Base-by-base conservation (phyloP, 208 protist genomes). In the Acanthamoeba healyi region DNA sequence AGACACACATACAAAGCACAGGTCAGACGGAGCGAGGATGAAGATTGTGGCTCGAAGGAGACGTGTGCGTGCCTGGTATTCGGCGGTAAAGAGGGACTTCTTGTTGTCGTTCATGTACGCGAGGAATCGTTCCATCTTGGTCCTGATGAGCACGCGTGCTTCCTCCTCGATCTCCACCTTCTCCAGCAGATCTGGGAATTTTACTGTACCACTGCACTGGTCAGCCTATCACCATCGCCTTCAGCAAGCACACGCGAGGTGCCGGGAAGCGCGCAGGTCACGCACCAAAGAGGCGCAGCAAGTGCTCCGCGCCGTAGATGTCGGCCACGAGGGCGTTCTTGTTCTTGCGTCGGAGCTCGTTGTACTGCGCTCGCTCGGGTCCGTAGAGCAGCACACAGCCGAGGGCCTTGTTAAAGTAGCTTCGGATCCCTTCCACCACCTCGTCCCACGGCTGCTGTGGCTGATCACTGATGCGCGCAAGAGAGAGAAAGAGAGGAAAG, bases 161-260 rank as follows among this genome's bases (percentile, higher is more conserved):
- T 86, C 77, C 5, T 86, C 77, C 34, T 86, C 77, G 44, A 86
- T 86, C 7, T 86, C 77, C 2, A 58, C 77, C 46, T 86, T 86
- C 38, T 86, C 77, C 34, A 86, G 44, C 77, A 86, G n/a, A 42
- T 86, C 77, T 58, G 77, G 77, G 2, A 86, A 86, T 36, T 86
- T 86, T 10, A 86, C 77, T 86, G 77, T 24, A 61, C 19, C 54
- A 58, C 51, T 19, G 46, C 32, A 38, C 9, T 6, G 9, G 1
- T 1, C 61, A 36, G 14, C 32, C 61, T 3, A 70, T 17, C 51
- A 58, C 29, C 61, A 72, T 0, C 61, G 22, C 12, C 22, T 32
- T 12, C 26, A 65, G n/a, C n/a, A 65, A 32, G n/a, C n/a, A n/a
- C n/a, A n/a, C n/a, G n/a, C n/a, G n/a, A n/a, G n/a, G n/a, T n/a